Base-by-base conservation (phyloP, 192 early-diverging fungal species). In the Gryganskiella cystojenkinii region DNA sequence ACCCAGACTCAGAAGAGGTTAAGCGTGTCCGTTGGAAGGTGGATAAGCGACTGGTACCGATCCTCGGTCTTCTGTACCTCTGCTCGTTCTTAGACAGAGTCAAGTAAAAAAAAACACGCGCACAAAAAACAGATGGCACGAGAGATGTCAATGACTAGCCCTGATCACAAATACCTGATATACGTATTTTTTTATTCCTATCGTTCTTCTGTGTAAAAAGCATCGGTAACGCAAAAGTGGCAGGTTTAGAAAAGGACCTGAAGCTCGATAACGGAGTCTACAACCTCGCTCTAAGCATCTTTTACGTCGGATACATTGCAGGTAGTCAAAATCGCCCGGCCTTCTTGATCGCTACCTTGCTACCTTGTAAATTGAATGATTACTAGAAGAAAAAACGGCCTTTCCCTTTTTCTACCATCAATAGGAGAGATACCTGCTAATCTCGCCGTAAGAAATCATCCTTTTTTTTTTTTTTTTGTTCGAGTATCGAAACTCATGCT, bases 1-100 rank as follows among this genome's bases (percentile, higher is more conserved):
- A 65, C 40, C 52, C 64, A 19, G 52, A 65, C 27, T 53, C 50
- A 11, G 35, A 7, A 34, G 64, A 49, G 40, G 52, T 65, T 50
- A 50, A 52, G 7, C 37, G 20, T 27, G 50, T 65, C 51, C 34
- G 42, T 22, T 50, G 84, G 71, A 89, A 90, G 72, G 79, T 90
- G 46, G 89, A 90, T 56, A 44, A 80, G 20, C 86, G 89, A 24
- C 80, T 90, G 34, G 71, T 90, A 17, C 89, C 90, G 4, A 84
- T 88, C 52, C 81, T 89, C 17, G 71, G 81, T 37, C 51, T 91
- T 14, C 82, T 90, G 19, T 91, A 91, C 45, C 80, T 90, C 37
- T 86, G 87, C 35, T 84, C 80, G 37, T 80, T 84, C 55, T 71
- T 91, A 17, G 90, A 91, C 56, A 84, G 90, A 14, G 85, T 83